phyloP scores from a whole-genome alignment of 345 rosid genomes.

The Salix koriyanagi region DNA sequence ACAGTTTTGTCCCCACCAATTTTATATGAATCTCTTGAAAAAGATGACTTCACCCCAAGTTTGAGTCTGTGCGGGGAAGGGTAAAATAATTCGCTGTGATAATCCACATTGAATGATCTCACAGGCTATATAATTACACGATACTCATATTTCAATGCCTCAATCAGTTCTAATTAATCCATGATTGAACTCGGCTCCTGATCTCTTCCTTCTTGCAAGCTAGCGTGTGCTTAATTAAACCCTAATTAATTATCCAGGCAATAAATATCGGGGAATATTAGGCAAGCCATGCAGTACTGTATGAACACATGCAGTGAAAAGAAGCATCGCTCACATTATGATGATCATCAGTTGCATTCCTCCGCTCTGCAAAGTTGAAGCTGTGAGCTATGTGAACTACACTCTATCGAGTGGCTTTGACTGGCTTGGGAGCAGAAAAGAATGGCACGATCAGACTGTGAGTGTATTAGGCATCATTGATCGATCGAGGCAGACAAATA shows the following conservation, averaged over 20 bases:
- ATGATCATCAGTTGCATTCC: background rate
- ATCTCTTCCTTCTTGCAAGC: background rate
- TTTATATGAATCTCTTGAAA: no score
- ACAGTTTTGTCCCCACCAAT: no score
- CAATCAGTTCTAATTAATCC: no score
- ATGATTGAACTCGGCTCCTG: no score
- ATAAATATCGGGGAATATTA: background rate
- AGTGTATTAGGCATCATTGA: constrained; percentile 37
- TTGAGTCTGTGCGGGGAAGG: no score
- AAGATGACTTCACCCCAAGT: no score
- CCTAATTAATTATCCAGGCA: background rate
- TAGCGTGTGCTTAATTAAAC: background rate
- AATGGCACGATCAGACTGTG: constrained; percentile 10
- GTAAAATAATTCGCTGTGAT: no score
- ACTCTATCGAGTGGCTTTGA: constrained; percentile 16
- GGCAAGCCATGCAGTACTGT: background rate
- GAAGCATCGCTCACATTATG: background rate
- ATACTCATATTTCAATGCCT: no score
- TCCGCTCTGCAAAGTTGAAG: constrained; percentile 6
- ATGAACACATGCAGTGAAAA: no score
- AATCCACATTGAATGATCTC: no score
- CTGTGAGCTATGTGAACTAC: background rate
- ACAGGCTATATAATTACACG: no score
- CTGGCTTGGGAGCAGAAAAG: constrained; percentile 4
- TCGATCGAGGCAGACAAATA: constrained; percentile 36